These are phyloP conservation scores for Pyrenochaeta sp. DNA, from an alignment of 2,329 filamentous ascomycete species.

Conservation along the genomic window DNA sequence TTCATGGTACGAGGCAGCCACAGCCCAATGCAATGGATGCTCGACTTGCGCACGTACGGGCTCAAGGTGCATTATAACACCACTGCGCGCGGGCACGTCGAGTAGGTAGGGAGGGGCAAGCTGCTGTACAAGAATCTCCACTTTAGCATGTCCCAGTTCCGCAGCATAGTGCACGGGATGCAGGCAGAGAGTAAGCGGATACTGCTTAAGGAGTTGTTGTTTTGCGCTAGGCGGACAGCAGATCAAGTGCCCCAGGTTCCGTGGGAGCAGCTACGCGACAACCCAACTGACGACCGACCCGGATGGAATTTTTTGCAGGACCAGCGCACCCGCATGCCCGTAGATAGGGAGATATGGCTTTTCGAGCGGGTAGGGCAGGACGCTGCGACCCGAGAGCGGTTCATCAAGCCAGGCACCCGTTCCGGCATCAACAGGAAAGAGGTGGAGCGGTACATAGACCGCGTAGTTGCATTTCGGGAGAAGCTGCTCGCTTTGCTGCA, in stretches of 20 bases:
- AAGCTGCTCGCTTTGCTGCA: constrained; percentile 27
- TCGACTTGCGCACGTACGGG: constrained; percentile 7
- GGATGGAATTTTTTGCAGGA: constrained; percentile 22
- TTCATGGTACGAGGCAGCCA: constrained; percentile 1
- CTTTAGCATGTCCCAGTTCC: constrained; percentile 21
- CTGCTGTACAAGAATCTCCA: constrained; percentile 12
- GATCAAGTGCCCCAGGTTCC: constrained; percentile 11
- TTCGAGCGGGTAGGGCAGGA: constrained; percentile 2
- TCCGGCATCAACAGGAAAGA: not conserved
- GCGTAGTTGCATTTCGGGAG: constrained; percentile 16
- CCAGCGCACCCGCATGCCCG: constrained; percentile 9
- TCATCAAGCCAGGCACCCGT: constrained; percentile 6
- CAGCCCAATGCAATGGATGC: constrained; percentile 7
- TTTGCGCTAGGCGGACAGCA: not conserved
- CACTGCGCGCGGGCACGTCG: constrained; percentile 5
- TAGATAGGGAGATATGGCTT: constrained; percentile 6
- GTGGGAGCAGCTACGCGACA: constrained; percentile 13
- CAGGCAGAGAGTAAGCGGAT: constrained; percentile 13
- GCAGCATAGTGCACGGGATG: constrained; percentile 19
- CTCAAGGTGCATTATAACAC: constrained; percentile 11
- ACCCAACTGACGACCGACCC: constrained; percentile 6
- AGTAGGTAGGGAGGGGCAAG: constrained; percentile 11
- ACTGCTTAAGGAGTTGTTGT: not conserved
- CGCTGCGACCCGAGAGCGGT: constrained; percentile 1
- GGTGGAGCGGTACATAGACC: constrained; percentile 19